Evolutionary conservation across 2,329 filamentous ascomycete species (phyloP).

Genomic region (Fusarium nygamai): DNA sequence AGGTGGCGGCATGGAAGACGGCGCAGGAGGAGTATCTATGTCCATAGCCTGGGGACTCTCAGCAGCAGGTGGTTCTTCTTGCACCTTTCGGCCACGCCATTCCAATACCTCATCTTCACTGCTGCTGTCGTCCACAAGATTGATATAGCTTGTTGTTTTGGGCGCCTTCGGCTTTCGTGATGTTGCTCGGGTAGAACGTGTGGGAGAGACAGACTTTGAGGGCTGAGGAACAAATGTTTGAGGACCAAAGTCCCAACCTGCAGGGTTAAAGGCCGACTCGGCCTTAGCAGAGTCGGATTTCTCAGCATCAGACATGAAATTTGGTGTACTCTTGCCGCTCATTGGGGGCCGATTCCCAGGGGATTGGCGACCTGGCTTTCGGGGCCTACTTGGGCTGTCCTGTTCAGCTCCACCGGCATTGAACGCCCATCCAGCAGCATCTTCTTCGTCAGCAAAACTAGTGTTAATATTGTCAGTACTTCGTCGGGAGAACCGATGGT

Average conservation of each 20-base stretch:
- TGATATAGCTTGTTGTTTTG: constrained; percentile 59
- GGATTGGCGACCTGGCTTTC: constrained; percentile 55
- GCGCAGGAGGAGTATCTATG: constrained; percentile 63
- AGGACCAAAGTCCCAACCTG: constrained; percentile 66
- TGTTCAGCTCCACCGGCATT: constrained; percentile 57
- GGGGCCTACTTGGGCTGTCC: constrained; percentile 40
- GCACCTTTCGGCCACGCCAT: constrained; percentile 49
- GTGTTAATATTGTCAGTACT: constrained; percentile 72
- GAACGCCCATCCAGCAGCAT: constrained; percentile 59
- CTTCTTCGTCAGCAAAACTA: constrained; percentile 64
- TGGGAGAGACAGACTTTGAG: constrained; percentile 56
- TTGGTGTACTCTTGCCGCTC: constrained; percentile 36
- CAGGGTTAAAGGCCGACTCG: constrained; percentile 57
- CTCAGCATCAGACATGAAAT: constrained; percentile 33
- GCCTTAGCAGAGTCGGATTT: constrained; percentile 41
- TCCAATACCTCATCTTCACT: constrained; percentile 54
- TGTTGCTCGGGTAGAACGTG: constrained; percentile 54
- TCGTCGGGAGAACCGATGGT: constrained; percentile 56
- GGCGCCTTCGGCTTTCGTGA: constrained; percentile 70
- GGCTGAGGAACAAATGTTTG: constrained; percentile 64
- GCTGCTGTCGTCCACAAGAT: constrained; percentile 59
- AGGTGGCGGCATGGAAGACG: constrained; percentile 28
- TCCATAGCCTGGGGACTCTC: constrained; percentile 71
- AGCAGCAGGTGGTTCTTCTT: constrained; percentile 41
- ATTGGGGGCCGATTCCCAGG: constrained; percentile 46